Percentiles rank a stretch among this genome's conserved stretches.
Evolutionary conservation across 2,329 filamentous ascomycete species (phyloP).

Genomic region (Trichoderma harzianum): DNA sequence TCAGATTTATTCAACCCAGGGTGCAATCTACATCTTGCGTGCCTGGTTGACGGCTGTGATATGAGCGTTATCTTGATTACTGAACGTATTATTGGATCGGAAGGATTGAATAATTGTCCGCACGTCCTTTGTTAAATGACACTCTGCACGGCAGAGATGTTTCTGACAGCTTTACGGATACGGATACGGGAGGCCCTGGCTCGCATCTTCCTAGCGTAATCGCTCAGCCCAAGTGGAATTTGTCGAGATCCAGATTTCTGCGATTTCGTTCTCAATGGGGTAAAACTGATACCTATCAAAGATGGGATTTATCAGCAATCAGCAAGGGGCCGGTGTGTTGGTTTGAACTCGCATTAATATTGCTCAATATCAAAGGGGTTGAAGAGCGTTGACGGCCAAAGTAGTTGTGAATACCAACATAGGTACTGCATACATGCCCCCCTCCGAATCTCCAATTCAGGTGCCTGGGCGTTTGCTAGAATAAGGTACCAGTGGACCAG

Average conservation of each 20-base stretch:
- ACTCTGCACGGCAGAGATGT: background rate
- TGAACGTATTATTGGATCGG: background rate
- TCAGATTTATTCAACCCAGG: background rate
- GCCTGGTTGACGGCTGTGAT: background rate
- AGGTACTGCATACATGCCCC: background rate
- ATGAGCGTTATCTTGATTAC: background rate
- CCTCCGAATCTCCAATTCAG: background rate
- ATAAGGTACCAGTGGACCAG: background rate
- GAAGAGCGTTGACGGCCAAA: background rate
- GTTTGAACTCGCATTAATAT: background rate
- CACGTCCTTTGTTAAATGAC: background rate
- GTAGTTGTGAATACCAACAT: background rate
- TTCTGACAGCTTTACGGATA: slow-evolving; percentile 9
- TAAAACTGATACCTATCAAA: background rate
- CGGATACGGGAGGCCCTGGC: slow-evolving; percentile 7
- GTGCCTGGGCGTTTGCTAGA: background rate
- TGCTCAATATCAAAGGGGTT: background rate
- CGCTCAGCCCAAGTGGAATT: background rate
- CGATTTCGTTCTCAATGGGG: background rate
- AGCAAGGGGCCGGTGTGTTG: background rate
- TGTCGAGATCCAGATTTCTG: background rate
- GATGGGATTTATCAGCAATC: background rate
- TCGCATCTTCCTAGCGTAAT: background rate
- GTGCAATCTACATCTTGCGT: background rate
- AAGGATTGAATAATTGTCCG: background rate